Conservation (phyloP, 169 alveolate species). For the Cyclospora cayetanensis region DNA sequence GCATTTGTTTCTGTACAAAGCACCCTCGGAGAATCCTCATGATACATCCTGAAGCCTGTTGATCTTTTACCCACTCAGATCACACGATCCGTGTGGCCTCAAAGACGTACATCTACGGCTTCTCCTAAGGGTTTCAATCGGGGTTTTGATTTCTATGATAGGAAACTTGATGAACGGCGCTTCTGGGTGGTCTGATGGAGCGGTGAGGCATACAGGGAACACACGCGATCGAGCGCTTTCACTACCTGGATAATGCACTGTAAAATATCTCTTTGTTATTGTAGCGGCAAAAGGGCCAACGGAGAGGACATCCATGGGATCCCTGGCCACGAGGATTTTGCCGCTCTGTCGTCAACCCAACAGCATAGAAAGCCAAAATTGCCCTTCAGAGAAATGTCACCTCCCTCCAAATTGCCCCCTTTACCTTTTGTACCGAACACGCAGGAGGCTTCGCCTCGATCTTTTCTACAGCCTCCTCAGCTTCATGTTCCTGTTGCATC, state of each 20-base stretch:
- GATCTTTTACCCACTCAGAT: neutral
- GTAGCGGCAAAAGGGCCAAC: neutral
- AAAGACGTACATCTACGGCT: conserved; percentile 17
- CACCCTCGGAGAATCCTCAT: neutral
- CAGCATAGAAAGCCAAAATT: too few relatives aligned
- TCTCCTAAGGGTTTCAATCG: neutral
- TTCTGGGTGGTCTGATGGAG: neutral
- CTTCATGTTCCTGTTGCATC: neutral
- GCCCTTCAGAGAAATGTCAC: too few relatives aligned
- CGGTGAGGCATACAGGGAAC: neutral
- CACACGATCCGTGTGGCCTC: neutral
- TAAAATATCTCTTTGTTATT: neutral
- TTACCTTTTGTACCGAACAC: neutral
- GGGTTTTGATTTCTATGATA: conserved; percentile 7
- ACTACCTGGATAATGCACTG: neutral
- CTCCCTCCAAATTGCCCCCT: too few relatives aligned
- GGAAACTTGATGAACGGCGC: conserved; percentile 13
- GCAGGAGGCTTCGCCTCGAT: neutral
- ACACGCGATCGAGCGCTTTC: too few relatives aligned
- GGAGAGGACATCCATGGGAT: conserved; percentile 35
- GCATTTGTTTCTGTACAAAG: conserved; percentile 9
- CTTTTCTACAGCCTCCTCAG: neutral
- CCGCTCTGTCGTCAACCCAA: neutral
- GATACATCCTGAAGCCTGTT: conserved; percentile 51
- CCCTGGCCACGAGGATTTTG: neutral